These are phyloP conservation scores for Stephania yunnanensis DNA, from an alignment of 164 flowering plant genomes.

Conservation along the genomic window DNA sequence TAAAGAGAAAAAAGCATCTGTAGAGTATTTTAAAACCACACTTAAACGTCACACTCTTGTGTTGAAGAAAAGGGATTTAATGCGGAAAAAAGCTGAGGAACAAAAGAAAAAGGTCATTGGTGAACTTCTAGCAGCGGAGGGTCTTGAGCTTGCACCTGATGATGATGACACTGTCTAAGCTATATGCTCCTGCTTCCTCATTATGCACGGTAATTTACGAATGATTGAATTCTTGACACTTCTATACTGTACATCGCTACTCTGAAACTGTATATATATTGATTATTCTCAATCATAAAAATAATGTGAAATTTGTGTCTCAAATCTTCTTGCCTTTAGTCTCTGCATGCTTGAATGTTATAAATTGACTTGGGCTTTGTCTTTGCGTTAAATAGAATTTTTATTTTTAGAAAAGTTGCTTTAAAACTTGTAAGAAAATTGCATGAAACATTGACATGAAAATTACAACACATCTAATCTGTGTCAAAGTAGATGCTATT, in stretches of 20 bases:
- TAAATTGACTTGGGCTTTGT: not conserved
- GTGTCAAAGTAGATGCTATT: not conserved
- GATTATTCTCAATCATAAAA: not conserved
- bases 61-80: constrained; percentile 77
- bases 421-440: not conserved
- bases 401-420: too few species aligned
- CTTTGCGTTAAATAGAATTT: not conserved
- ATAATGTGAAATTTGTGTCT: not conserved
- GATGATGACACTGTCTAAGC: constrained; percentile 39
- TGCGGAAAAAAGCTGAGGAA: constrained; percentile 79
- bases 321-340: not conserved
- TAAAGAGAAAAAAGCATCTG: constrained; percentile 74
- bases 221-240: not conserved
- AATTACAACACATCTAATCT: not conserved
- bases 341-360: not conserved
- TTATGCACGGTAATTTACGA: not conserved
- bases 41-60: constrained; percentile 80
- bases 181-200: not conserved
- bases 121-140: constrained; percentile 87
- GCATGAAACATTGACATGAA: not conserved
- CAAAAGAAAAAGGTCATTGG: constrained; percentile 53
- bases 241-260: not conserved
- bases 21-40: constrained; percentile 57
- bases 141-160: constrained; percentile 77
- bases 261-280: not conserved